phyloP scores from a whole-genome alignment of 2,329 filamentous ascomycete species.

The Dactylellina drechsleri region DNA sequence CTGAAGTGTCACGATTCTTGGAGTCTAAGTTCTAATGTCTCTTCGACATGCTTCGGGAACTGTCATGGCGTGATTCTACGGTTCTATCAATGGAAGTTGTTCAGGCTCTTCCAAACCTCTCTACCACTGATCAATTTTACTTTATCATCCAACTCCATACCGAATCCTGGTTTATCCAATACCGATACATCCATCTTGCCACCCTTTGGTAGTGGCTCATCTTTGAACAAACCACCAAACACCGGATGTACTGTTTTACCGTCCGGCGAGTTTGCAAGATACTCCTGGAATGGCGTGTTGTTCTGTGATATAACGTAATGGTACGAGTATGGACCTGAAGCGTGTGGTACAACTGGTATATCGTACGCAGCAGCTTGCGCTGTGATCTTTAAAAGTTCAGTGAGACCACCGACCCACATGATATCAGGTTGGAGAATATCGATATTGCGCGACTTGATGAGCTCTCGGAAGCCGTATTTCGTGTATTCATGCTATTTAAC shows the following conservation, averaged over 20 bases:
- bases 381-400: conserved; percentile 87
- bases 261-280: conserved; percentile 90
- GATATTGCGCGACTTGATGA: conserved; percentile 88
- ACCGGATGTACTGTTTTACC: conserved; percentile 89
- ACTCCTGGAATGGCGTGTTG: conserved; percentile 95
- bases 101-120: conserved; percentile 71
- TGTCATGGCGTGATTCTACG: no score
- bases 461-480: conserved; percentile 91
- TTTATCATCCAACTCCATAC: conserved; percentile 83
- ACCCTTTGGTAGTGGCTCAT: conserved; percentile 86
- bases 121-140: conserved; percentile 81
- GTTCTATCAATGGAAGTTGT: no score
- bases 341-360: conserved; percentile 93
- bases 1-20: no score
- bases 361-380: conserved; percentile 93
- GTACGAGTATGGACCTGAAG: conserved; percentile 92
- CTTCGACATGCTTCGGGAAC: no score
- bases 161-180: conserved; percentile 90
- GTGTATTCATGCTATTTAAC: conserved; percentile 79
- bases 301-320: conserved; percentile 94
- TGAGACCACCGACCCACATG: conserved; percentile 96
- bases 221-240: conserved; percentile 88
- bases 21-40: no score
- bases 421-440: conserved; percentile 96
- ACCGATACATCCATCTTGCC: conserved; percentile 82